Percentiles rank a stretch among this genome's conserved stretches.
Evolutionary conservation across 805 yeast genomes (phyloP).

Genomic region (Wickerhamiella sorbophila): DNA sequence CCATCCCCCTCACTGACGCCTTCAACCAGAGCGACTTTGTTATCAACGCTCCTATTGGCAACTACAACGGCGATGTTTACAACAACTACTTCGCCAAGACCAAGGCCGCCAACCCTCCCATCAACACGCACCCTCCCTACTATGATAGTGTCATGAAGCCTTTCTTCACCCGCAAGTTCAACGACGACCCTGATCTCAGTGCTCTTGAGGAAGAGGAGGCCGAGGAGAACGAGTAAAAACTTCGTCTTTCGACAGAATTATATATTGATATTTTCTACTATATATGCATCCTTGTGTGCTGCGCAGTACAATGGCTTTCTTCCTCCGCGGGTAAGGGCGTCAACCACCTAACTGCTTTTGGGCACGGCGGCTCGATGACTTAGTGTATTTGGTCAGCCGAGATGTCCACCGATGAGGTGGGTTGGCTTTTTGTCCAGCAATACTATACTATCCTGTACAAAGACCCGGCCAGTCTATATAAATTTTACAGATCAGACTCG

Average conservation of each 20-base stretch:
- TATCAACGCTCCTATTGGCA: constrained; percentile 72
- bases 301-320: too few relatives aligned
- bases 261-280: not conserved
- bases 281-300: too few relatives aligned
- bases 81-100: constrained; percentile 55
- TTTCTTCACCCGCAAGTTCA: constrained; percentile 22
- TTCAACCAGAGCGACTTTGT: constrained; percentile 70
- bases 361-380: too few relatives aligned
- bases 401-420: constrained; percentile 17
- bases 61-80: constrained; percentile 69
- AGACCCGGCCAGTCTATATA: constrained; percentile 22
- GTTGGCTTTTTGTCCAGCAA: constrained; percentile 29
- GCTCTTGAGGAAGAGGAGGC: constrained; percentile 11
- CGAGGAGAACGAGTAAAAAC: constrained; percentile 4
- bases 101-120: constrained; percentile 33
- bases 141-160: constrained; percentile 27
- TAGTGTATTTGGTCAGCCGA: not conserved
- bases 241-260: not conserved
- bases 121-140: constrained; percentile 46
- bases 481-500: constrained; percentile 26
- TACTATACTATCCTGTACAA: constrained; percentile 27
- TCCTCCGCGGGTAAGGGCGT: too few relatives aligned
- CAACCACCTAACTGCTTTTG: too few relatives aligned
- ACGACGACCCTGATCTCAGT: constrained; percentile 12
- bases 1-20: constrained; percentile 68